Evolutionary conservation across 129 eudicot species (phyloP).

Genomic region (Tagetes patula): DNA sequence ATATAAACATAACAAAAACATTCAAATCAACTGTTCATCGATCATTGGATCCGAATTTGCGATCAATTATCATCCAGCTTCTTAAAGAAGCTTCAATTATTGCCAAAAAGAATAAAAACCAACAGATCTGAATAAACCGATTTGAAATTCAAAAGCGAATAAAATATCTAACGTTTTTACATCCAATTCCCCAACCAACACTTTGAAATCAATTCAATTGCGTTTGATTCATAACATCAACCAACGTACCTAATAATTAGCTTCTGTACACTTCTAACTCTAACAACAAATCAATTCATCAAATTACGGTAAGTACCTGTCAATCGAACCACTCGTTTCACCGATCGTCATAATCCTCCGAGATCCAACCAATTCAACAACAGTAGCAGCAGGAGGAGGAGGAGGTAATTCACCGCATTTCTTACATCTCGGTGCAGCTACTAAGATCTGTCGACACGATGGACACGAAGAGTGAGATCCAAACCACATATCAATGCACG

Average conservation of each 20-base stretch:
- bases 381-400: not conserved
- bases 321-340: conserved; percentile 23
- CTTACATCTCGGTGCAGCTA: conserved; percentile 51
- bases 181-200: conserved; percentile 8
- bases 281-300: conserved; percentile 20
- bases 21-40: not conserved
- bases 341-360: conserved; percentile 1
- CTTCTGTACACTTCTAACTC: conserved; percentile 23
- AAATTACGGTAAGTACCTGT: conserved; percentile 44
- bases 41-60: conserved; percentile 28
- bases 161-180: not conserved
- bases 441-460: conserved; percentile 71
- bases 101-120: conserved; percentile 28
- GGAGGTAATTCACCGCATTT: conserved; percentile 61
- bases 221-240: not conserved
- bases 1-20: too few relatives aligned
- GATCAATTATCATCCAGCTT: conserved; percentile 20
- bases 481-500: conserved; percentile 78
- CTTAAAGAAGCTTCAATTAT: conserved; percentile 35
- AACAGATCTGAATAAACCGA: conserved; percentile 4
- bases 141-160: not conserved
- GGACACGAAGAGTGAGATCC: conserved; percentile 86
- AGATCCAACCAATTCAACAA: conserved; percentile 19
- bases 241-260: not conserved
- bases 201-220: not conserved